Base-by-base conservation (phyloP, 805 yeast species). In the Kodamaea restingae region DNA sequence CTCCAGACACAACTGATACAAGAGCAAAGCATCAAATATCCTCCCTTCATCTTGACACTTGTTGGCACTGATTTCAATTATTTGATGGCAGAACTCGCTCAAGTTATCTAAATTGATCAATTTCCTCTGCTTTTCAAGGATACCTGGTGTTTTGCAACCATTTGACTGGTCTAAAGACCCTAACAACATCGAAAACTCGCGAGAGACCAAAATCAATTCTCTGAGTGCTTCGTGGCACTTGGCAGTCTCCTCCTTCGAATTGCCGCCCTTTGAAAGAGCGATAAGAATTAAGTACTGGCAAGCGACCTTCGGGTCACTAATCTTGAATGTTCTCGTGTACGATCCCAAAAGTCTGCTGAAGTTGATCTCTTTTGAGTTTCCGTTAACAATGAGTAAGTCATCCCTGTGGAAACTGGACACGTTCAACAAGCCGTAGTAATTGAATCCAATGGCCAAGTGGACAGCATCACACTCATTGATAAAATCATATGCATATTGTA, bases 11-110 rank as follows among this genome's bases (percentile, higher is more conserved):
- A 91, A 73, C 61, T 90, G 96, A 57, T 86, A 91, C 39, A 93
- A 71, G 41, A 86, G 68, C 44, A 93, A 74, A 14, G 96, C 86
- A 55, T 93, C 98, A 45, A 82, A 78, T 10, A 79, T 72, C 54
- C 95, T 75, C 6, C 97, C 97, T 52, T 90, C 98, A 49, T 87
- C 93, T 52, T 86, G 93, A 11, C 96, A 95, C 49, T 78, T 79
- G 32, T 72, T 72, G 3, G 97, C 97, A 20, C 95, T 88, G 43
- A 78, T 80, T 55, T 84, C 95, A 3, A 93, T 81, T 30, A 91
- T 88, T 42, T 76, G 75, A 45, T 71, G 73, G 47, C 85, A 67
- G 54, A 77, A 91, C 42, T 75, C 77, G 15, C 72, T 70, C 44
- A 81, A 75, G 48, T 78, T 73, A 4, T 65, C 62, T 44, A 90